These are phyloP conservation scores for Chlamydomonas eustigma DNA, from an alignment of 139 green algal species.

Conservation along the genomic window DNA sequence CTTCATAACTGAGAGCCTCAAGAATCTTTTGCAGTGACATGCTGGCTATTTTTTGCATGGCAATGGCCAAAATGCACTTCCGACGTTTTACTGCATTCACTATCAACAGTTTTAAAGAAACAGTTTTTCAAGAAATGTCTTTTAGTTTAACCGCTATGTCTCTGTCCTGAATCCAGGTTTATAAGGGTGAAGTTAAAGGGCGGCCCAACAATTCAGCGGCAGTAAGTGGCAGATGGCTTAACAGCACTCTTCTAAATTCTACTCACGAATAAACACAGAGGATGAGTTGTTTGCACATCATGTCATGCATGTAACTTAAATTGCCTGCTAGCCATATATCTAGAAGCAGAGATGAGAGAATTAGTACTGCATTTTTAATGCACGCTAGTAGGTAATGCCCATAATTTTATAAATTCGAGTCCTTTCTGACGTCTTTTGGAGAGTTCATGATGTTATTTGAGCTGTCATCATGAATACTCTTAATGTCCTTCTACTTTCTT, in stretches of 20 bases:
- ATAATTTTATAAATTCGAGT: background rate
- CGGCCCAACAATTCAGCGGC: background rate
- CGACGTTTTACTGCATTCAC: background rate
- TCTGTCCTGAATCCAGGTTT: background rate
- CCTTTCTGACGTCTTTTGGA: background rate
- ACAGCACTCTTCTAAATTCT: too few relatives aligned
- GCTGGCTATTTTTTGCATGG: too few relatives aligned
- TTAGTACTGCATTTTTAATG: background rate
- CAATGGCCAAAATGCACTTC: background rate
- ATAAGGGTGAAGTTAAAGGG: background rate
- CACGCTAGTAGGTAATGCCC: background rate
- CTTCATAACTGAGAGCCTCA: background rate
- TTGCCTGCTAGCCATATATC: background rate
- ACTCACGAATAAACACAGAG: background rate
- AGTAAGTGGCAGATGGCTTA: conserved; percentile 3
- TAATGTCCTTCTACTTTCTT: too few relatives aligned
- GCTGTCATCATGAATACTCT: too few relatives aligned
- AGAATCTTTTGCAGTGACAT: background rate
- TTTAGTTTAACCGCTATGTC: background rate
- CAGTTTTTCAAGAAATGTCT: background rate
- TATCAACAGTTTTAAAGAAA: background rate
- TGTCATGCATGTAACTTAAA: background rate
- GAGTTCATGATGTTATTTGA: background rate
- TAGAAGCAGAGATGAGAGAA: background rate
- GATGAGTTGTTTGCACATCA: background rate